Base-by-base conservation (phyloP, 495 filamentous ascomycete species). In the Aspergillus carlsbadensis region DNA sequence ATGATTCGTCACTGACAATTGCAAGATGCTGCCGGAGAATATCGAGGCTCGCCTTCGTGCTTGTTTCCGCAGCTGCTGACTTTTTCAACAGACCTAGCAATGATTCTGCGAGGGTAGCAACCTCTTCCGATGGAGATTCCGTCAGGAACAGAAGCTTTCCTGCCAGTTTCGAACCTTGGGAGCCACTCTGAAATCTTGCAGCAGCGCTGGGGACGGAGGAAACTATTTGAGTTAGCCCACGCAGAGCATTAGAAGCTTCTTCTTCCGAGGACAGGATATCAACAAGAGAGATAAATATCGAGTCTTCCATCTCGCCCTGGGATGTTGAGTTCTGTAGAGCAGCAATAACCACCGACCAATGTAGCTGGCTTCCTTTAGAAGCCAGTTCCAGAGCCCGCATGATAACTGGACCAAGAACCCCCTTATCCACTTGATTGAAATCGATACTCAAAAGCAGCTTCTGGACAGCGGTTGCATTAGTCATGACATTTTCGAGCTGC, bases 91-190 rank as follows among this genome's bases (percentile, higher is more conserved):
- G 70, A 41, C 53, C 64, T 43, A 72, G 66, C 22, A 86, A 53
- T 5, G 61, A 68, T 34, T 77, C 71, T 10, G 85, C 83, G 36
- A 77, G 60, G 26, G 73, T 64, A 10, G 82, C 70, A 14, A 87
- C 60, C n/a, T 76, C 75, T 17, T 85, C 82, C 24, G 78, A 72
- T 6, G 76, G 51, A 10, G 80, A 82, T 48, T 88, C 83, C 17
- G 80, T 70, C 7, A 88, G 68, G 45, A 77, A 78, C 0, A 89
- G 65, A 8, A 90, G 61, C 40, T 75, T 79, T 22, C 76, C 79
- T 14, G 84, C 69, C 43, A 89, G 56, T 39, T 75, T 74, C 4
- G 80, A 77, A 14, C 84, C 84, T 56, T 79, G 51, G 10, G 65
- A 41, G 2, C 78, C 77, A 31, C 62, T 64, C 29, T 77, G 72